Evolutionary conservation across 2,329 filamentous ascomycete species (phyloP).

Genomic region (Tolypocladium endophyticum): DNA sequence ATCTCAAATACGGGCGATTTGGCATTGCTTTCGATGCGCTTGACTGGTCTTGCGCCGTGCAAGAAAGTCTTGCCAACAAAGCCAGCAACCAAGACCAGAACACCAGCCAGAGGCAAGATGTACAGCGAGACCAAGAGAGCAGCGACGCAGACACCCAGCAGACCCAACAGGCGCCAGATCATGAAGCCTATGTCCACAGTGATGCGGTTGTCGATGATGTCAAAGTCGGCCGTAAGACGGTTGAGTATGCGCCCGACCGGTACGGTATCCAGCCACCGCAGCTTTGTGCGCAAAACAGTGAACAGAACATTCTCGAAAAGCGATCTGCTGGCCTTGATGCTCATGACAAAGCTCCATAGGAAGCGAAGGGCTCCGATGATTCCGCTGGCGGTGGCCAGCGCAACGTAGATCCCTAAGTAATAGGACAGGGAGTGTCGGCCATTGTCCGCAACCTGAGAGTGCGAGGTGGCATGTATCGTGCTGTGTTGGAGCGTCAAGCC

Average conservation of each 20-base stretch:
- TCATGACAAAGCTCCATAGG: constrained; percentile 52
- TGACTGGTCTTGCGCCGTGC: constrained; percentile 61
- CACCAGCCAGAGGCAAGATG: constrained; percentile 50
- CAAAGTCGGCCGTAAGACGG: constrained; percentile 69
- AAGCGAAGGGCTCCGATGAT: constrained; percentile 52
- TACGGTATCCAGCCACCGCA: constrained; percentile 74
- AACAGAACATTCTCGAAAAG: constrained; percentile 59
- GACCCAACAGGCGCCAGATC: constrained; percentile 46
- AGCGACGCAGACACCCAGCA: constrained; percentile 57
- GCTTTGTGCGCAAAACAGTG: constrained; percentile 57
- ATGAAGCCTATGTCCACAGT: constrained; percentile 53
- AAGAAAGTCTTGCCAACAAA: constrained; percentile 53
- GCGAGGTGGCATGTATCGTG: constrained; percentile 26
- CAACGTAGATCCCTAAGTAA: constrained; percentile 60
- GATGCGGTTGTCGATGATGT: constrained; percentile 58
- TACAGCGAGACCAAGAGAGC: constrained; percentile 57
- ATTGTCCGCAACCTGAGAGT: constrained; percentile 14
- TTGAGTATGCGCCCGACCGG: constrained; percentile 69
- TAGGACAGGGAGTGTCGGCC: constrained; percentile 36
- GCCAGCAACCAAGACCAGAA: constrained; percentile 48
- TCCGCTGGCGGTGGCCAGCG: constrained; percentile 45
- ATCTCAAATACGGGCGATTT: constrained; percentile 76
- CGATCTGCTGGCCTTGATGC: constrained; percentile 56
- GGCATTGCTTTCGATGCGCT: constrained; percentile 64
- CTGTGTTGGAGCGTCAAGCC: constrained; percentile 36